Evolutionary conservation across 1,284 basidiomycete genomes (phyloP), one percentile per base, ranked within the genome.

Genomic region (Amylostereum chailletii): DNA sequence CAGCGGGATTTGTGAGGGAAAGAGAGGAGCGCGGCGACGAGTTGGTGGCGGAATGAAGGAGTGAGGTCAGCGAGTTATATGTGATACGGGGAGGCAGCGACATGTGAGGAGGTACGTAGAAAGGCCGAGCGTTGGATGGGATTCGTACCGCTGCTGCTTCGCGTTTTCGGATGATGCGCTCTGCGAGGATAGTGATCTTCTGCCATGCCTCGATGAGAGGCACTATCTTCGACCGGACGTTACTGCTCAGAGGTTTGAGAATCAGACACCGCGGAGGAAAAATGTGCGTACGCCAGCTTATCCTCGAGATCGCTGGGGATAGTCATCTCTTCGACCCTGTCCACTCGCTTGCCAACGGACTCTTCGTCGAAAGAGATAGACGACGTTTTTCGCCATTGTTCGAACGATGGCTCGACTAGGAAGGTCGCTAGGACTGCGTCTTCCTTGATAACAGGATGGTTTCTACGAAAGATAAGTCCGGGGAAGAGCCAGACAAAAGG

Each of bases 221-320:
- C 40, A 72, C 77, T 27, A 96, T 68, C 62, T 83, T 86, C 42
- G 74, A 72, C 32, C 88, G 81, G 11, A 94, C 76, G 37, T 77
- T 69, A 38, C 87, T 91, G 57, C 29, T 4, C 34, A 11, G 43
- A 37, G 30, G 43, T 5, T 9, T 45, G 8, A 45, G 36, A 6
- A 32, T 34, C 36, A 50, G 42, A 46, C 46, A 31, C 19, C 42
- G 29, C 45, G 40, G 7, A 55, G 45, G 27, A 10, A 41, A 46
- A 50, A 37, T 4, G 9, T 31, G 66, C 83, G 45, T 69, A 91
- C 83, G 74, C 72, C 44, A 96, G 77, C 64, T 93, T 94, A 44
- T 92, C 86, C 54, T 94, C 91, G 5, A 96, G 72, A 65, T 96
- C 92, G 52, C 86, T 83, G 2, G 94, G 94, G 52, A 96, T 92